These are phyloP conservation scores for Artemisia tridentata DNA, from an alignment of 129 eudicot species.

Conservation along the genomic window DNA sequence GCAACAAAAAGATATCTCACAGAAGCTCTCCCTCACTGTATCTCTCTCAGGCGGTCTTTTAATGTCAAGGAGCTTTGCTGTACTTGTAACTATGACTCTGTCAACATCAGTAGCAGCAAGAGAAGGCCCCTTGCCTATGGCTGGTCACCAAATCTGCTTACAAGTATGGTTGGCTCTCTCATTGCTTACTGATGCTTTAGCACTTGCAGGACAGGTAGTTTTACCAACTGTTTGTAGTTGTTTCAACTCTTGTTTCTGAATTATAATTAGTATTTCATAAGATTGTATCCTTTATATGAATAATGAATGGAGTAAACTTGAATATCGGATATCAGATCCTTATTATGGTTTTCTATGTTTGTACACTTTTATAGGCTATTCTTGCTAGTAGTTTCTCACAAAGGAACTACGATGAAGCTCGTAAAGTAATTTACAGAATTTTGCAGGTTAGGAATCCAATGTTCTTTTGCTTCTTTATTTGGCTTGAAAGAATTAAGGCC, in stretches of 20 bases:
- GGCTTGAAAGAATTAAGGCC: neutral
- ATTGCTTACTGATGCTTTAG: constrained; percentile 93
- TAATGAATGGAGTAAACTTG: neutral
- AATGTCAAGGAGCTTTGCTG: constrained; percentile 73
- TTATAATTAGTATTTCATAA: neutral
- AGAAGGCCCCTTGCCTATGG: constrained; percentile 86
- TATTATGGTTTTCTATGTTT: neutral
- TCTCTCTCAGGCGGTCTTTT: constrained; percentile 64
- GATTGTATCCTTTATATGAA: neutral
- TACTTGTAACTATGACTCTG: constrained; percentile 67
- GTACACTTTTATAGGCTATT: constrained; percentile 52
- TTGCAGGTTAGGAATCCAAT: constrained; percentile 54
- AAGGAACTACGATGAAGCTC: constrained; percentile 70
- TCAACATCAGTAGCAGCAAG: constrained; percentile 96
- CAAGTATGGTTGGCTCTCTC: constrained; percentile 92
- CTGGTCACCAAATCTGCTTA: constrained; percentile 88
- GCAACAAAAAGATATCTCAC: neutral
- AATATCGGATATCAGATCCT: neutral
- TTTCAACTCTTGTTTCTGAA: neutral
- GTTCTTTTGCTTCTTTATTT: constrained; percentile 11
- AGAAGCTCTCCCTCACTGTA: neutral
- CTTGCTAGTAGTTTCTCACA: constrained; percentile 81
- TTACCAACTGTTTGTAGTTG: neutral
- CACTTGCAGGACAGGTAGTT: constrained; percentile 93
- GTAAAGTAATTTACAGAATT: constrained; percentile 68